Percentiles rank a stretch among this genome's conserved stretches.
Evolutionary conservation across 2,329 filamentous ascomycete species (phyloP).

Genomic region (Pseudogymnoascus sp.): DNA sequence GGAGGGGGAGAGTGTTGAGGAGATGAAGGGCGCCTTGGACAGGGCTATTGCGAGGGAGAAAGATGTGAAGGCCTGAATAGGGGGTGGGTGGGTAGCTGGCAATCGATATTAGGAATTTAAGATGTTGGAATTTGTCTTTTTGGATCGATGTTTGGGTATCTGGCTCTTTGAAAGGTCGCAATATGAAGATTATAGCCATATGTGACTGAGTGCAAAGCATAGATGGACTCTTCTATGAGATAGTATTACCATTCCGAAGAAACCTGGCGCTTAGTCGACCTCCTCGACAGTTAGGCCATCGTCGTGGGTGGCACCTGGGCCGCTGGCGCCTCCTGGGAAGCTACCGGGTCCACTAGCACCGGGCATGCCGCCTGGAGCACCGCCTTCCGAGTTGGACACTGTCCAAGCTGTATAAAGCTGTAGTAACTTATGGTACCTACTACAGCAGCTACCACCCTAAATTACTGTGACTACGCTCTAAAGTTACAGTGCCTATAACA

Average conservation of each 20-base stretch:
- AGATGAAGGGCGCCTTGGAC: constrained; percentile 16
- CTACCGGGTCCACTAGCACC: constrained; percentile 37
- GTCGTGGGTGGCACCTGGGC: constrained; percentile 41
- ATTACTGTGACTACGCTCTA: too few relatives aligned
- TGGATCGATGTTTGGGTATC: background rate
- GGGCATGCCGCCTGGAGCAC: constrained; percentile 41
- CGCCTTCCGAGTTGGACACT: constrained; percentile 44
- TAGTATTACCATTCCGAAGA: background rate
- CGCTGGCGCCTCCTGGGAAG: constrained; percentile 41
- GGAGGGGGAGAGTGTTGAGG: constrained; percentile 39
- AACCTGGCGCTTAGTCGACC: constrained; percentile 47
- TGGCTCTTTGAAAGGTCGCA: background rate
- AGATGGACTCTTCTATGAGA: too few relatives aligned
- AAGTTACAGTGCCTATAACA: too few relatives aligned
- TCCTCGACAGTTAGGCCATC: constrained; percentile 63
- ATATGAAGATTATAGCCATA: background rate
- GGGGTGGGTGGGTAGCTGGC: background rate
- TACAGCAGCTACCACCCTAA: too few relatives aligned
- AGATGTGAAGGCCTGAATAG: background rate
- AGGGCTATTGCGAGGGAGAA: constrained; percentile 2
- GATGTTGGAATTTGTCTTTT: background rate
- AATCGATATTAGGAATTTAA: background rate
- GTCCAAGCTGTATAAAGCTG: too few relatives aligned
- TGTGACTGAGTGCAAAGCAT: background rate
- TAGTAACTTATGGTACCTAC: too few relatives aligned